Base-by-base conservation (phyloP, 2,329 filamentous ascomycete species). In the Aspergillus felis region DNA sequence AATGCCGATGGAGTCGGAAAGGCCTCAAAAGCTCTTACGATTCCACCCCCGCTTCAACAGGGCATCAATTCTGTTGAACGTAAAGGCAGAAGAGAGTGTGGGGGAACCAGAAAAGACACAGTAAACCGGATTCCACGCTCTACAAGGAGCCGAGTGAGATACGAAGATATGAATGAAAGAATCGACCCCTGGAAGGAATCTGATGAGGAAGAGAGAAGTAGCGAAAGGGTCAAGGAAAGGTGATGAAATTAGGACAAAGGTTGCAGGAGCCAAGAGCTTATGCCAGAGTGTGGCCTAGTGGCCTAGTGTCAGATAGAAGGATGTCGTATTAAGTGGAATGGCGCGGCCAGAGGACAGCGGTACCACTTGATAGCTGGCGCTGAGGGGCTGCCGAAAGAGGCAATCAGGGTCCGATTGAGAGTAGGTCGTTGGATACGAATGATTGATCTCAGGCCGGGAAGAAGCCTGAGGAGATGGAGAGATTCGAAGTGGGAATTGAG, bases 161-260 rank as follows among this genome's bases (percentile, higher is more conserved):
- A 24, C 1, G 3, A 47, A 8, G 12, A 47, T 24, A 25, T 25
- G 44, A 56, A 55, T 12, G 54, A 52, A 25, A 50, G 44, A 44
- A 38, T 38, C 5, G 32, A 17, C 3, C 5, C 6, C 14, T 35
- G 32, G 14, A 38, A 6, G 14, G 14, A 17, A 38, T 17, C 38
- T 49, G 47, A 46, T 49, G 42, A 51, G 29, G 46, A 44, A 49
- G 54, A 57, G 51, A 51, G 46, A 51, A 47, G 53, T 44, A 41
- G 51, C 44, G 53, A 35, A 50, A 50, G 57, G 58, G 61, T 55
- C 54, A 61, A 62, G 56, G 49, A 27, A 25, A 22, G 27, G 56
- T 22, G 49, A 32, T 50, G 20, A 44, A 22, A 27, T 41, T 28
- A 47, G 7, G 35, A 42, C 12, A 38, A 38, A 20, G 42, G 49